Evolutionary conservation across 2,329 filamentous ascomycete genomes (phyloP), one percentile per base, ranked within the genome.

Genomic region (Neoscytalidium dimidiatum): DNA sequence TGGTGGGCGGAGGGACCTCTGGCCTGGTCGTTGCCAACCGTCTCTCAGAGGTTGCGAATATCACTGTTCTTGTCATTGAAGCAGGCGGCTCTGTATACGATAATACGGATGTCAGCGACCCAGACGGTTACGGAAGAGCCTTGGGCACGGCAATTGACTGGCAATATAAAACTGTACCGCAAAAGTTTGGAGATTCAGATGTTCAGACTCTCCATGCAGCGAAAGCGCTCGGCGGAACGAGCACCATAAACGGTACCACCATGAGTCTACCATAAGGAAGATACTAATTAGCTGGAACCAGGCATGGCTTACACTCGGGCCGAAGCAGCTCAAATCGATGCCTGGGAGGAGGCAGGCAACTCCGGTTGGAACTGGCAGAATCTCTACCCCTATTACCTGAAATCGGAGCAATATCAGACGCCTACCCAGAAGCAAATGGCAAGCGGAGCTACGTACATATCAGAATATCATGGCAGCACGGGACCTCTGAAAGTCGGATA

Each of bases 1-100:
- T 81, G 60, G 72, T 78, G 17, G 77, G 77, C 26, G 76, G 74
- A 70, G 67, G 67, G 33, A 84, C 82, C 4, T 81, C 82, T 26
- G 83, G 83, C 21, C 79, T 78, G 61, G 77, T 77, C 5, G 77
- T 87, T 23, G 84, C 84, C 9, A 79, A 80, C 13, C 82, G 85
- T 28, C 79, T 86, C 4, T 82, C 84, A 1, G 81, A 86, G 68
- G 81, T 82, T 44, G 76, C 79, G 3, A 78, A 84, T 4, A 81
- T 83, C 33, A 75, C 69, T 9, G 73, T 81, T 21, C 75, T 80
- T 2, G 71, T 70, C 26, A 64, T 70, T 23, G 68, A 70, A 62
- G 68, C 68, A 13, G 68, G 68, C 9, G 72, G 67, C 44, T 71
- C 69, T 3, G 73, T 71, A 3, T 71, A 68, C 60, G 65, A 69